Evolutionary conservation across 768 basidiomycete species (phyloP), one percentile per base, ranked within the genome.

Genomic region (Royoungia palumana): DNA sequence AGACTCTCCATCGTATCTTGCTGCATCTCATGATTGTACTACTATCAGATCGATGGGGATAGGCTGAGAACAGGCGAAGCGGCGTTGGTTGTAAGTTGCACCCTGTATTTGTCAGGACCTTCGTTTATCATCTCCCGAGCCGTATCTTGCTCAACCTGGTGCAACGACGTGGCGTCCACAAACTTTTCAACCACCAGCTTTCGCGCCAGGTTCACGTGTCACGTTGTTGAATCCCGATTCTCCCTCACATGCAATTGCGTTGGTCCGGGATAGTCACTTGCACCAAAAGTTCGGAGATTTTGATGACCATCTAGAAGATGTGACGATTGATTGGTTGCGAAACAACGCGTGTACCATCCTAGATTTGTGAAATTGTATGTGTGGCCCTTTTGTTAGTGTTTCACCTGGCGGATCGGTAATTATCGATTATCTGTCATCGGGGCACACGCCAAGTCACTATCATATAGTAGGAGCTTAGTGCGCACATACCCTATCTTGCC

Each of bases 271-370:
- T 37, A 61, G 70, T 35, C 70, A 69, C n/a, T 64, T 74, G 44
- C 82, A 85, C 48, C 68, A 74, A 49, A 71, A 75, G 40, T 82
- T 91, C 49, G 84, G 82, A 5, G 89, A 91, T 63, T 90, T 90
- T 53, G 89, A 91, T 49, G 89, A 90, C 56, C 85, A 90, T 67
- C 65, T 90, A 39, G 89, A 89, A 66, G 82, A 89, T 64, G 82
- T 83, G 41, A 77, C 63, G 35, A 65, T 72, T 48, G 76, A 78
- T 49, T 79, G 77, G 76, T 53, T 80, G 51, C 63, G 61, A 41
- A 79, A 80, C 39, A 54, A 40, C 20, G 63, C 50, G 45, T 72
- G 69, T 63, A 59, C 47, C 46, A 58, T 66, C 20, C 44, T 44
- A 35, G 54, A 55, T 32, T 42, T 41, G 17, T 66, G 46, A 62